Conservation (phyloP, 2,329 filamentous ascomycete species). For the Colletotrichum graminicola region DNA sequence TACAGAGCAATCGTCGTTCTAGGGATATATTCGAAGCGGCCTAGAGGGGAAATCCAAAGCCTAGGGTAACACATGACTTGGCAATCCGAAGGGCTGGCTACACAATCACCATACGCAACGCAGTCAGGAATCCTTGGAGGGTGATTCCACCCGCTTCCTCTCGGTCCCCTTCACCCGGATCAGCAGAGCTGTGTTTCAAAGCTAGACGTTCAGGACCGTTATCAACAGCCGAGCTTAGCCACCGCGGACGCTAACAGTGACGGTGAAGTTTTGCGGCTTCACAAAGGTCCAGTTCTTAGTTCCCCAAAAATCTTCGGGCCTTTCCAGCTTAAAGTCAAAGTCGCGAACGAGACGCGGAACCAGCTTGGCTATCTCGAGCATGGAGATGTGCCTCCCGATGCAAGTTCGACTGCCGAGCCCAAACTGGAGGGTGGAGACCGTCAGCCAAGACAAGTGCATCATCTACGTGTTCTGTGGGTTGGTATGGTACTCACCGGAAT, state of each 20-base stretch:
- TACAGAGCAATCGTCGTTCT: too few relatives aligned
- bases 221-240: background rate
- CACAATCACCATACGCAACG: background rate
- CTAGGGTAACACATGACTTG: background rate
- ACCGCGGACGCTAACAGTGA: background rate
- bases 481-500: slow-evolving; percentile 16
- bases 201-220: background rate
- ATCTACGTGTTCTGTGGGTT: background rate
- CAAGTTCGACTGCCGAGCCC: slow-evolving; percentile 65
- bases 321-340: slow-evolving; percentile 50
- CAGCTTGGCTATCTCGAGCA: slow-evolving; percentile 59
- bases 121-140: background rate
- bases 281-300: background rate
- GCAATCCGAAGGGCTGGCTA: background rate
- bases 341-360: slow-evolving; percentile 53
- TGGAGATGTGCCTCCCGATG: slow-evolving; percentile 53
- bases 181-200: background rate
- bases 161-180: too few relatives aligned
- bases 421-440: slow-evolving; percentile 49
- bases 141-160: background rate
- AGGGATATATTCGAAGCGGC: background rate
- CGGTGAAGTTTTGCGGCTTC: background rate
- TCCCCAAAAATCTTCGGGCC: background rate
- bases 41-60: background rate
- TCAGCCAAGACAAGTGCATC: background rate